Evolutionary conservation across 176 grass and related monocot species (phyloP).

Genomic region (Elymus sibiricus): DNA sequence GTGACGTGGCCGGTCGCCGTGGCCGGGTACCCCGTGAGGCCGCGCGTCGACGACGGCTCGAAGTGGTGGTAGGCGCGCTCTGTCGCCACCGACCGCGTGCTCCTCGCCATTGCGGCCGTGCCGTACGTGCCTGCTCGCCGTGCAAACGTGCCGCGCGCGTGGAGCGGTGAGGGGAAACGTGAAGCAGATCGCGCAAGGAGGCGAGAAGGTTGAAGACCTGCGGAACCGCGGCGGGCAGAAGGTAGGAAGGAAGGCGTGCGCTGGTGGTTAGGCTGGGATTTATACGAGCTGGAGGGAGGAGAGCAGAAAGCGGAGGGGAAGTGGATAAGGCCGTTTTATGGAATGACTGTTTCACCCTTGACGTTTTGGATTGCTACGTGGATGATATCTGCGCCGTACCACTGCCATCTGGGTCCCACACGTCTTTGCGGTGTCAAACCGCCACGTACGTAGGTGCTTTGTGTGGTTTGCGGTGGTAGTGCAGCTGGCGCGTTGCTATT

Average conservation of each 20-base stretch:
- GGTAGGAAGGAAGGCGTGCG: neutral
- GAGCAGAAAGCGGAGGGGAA: neutral
- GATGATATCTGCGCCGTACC: neutral
- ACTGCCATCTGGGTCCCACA: neutral
- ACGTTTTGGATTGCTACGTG: neutral
- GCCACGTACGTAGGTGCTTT: neutral
- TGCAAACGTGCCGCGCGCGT: neutral
- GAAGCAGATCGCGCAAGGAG: neutral
- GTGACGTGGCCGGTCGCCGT: neutral
- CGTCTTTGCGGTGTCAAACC: neutral
- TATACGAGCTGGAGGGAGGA: constrained; percentile 22
- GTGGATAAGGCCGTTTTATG: constrained; percentile 37
- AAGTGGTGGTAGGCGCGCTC: constrained; percentile 59
- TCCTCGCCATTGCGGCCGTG: constrained; percentile 40
- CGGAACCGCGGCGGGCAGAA: neutral
- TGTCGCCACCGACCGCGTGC: constrained; percentile 24
- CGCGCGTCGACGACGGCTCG: neutral
- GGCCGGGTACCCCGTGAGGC: neutral
- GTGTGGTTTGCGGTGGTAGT: neutral
- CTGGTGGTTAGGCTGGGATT: neutral
- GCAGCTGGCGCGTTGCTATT: neutral
- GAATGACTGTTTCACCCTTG: neutral
- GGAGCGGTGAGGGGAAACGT: neutral
- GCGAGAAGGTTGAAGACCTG: neutral
- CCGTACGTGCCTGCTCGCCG: neutral